Percentiles rank a stretch among this genome's conserved stretches.
phyloP scores from a whole-genome alignment of 257 asterid genomes.

The Solanum peruvianum region DNA sequence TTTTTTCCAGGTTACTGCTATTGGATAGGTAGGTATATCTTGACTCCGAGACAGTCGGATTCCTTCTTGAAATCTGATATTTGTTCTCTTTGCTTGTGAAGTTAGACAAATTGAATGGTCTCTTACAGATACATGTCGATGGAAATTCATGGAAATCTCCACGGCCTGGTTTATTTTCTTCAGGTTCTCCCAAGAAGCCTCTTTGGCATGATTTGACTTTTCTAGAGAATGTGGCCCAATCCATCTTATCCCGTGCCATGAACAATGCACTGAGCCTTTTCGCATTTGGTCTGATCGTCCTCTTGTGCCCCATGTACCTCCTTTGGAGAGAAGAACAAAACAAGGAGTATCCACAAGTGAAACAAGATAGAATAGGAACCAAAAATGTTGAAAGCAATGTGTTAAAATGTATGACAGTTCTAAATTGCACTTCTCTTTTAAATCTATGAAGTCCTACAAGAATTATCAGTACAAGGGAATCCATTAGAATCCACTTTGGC shows the following conservation, averaged over 20 bases:
- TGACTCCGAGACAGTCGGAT: slow-evolving; percentile 19
- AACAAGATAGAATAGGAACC: not conserved
- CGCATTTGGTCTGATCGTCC: slow-evolving; percentile 92
- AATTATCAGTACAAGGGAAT: not conserved
- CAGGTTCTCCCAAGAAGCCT: slow-evolving; percentile 99
- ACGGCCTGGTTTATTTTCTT: slow-evolving; percentile 82
- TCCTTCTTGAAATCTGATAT: slow-evolving; percentile 7
- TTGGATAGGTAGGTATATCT: slow-evolving; percentile 6
- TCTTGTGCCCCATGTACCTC: slow-evolving; percentile 96
- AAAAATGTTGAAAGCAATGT: not conserved
- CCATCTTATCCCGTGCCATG: slow-evolving; percentile 52
- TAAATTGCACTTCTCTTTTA: not conserved
- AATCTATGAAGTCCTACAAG: not conserved
- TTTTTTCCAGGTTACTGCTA: slow-evolving; percentile 5
- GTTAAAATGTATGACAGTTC: not conserved
- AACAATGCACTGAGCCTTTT: slow-evolving; percentile 82
- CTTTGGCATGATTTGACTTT: slow-evolving; percentile 87
- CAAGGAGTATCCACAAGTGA: not conserved
- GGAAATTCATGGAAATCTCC: slow-evolving; percentile 96
- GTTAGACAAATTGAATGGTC: slow-evolving; percentile 29
- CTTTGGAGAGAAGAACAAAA: slow-evolving; percentile 11
- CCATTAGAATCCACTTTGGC: not conserved
- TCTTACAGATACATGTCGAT: slow-evolving; percentile 74
- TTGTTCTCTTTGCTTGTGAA: slow-evolving; percentile 7
- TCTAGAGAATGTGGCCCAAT: slow-evolving; percentile 64